Evolutionary conservation across 2,329 filamentous ascomycete genomes (phyloP), one percentile per base, ranked within the genome.

Genomic region (Aspergillus flavus): DNA sequence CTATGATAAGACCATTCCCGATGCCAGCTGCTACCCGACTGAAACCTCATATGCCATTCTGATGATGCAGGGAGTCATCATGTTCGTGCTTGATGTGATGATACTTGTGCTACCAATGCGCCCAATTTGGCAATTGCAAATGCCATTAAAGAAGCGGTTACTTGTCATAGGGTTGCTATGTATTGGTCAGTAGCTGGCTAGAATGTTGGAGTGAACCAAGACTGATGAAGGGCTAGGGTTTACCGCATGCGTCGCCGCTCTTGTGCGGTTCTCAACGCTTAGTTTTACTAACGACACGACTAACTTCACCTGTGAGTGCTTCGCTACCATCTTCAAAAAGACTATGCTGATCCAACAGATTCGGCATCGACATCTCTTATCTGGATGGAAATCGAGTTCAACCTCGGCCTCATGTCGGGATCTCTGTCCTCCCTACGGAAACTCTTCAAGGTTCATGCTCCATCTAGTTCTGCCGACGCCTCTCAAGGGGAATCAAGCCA

Each of bases 301-400:
- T 6, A 62, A 71, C n/a, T 59, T 69, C 3, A 71, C 65, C 34
- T 69, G 68, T 69, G 61, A 56, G 65, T 36, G 10, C 32, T 48
- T 30, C 21, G n/a, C 10, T 6, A 46, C 12, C 10, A 21, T 12
- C 2, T 23, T 16, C 11, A 46, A 46, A 23, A 6, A 21, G 21
- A 32, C 16, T 34, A 26, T 52, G 46, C 3, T 28, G 16, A 21
- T n/a, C 30, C n/a, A 9, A n/a, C 39, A 66, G 66, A 71, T 10
- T 64, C 68, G 1, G 60, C 64, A 6, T 55, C 62, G 6, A 58
- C 60, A 1, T 66, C 69, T 4, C 56, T 70, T 4, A 68, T 68
- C 61, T 69, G 65, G 64, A 70, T 71, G 69, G 61, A 62, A 7
- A 59, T 69, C 10, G 69, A 71, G 32, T 71, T 71, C 62, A 66